Evolutionary conservation across 129 eudicot species (phyloP).

Genomic region (Mikania micrantha): DNA sequence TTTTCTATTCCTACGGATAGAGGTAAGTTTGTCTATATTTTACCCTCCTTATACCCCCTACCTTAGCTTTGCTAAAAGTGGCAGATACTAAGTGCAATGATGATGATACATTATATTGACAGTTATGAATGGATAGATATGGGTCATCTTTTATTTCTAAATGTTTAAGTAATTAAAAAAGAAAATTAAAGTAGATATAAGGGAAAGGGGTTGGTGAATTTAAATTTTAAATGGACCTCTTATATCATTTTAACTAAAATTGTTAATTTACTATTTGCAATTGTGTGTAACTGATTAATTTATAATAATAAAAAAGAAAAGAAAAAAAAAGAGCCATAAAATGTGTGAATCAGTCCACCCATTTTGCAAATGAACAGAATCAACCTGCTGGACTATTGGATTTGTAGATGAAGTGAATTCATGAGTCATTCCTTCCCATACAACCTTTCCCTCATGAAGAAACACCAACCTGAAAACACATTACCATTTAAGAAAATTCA

Average conservation of each 20-base stretch:
- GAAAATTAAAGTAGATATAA: neutral
- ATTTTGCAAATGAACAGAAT: neutral
- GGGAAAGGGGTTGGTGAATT: neutral
- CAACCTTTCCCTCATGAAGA: slow-evolving; percentile 89
- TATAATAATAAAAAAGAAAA: too few relatives aligned
- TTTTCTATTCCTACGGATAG: too few relatives aligned
- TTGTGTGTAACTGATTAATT: neutral
- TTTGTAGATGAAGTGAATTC: slow-evolving; percentile 80
- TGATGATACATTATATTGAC: neutral
- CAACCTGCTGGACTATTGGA: slow-evolving; percentile 90
- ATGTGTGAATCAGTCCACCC: neutral
- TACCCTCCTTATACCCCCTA: too few relatives aligned
- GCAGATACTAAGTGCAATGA: too few relatives aligned
- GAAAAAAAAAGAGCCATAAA: too few relatives aligned
- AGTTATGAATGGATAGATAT: neutral
- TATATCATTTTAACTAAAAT: neutral
- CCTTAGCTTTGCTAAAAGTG: too few relatives aligned
- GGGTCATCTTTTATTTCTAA: neutral
- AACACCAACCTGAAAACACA: slow-evolving; percentile 55
- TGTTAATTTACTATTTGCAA: neutral
- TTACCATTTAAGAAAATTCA: neutral
- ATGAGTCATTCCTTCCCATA: slow-evolving; percentile 94
- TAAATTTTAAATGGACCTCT: neutral
- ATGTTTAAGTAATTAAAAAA: neutral
- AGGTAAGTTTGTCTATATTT: too few relatives aligned